Percentiles rank a stretch among this genome's conserved stretches.
These are phyloP conservation scores for Trypanosoma rangeli DNA, from an alignment of 208 protist species.

Conservation along the genomic window DNA sequence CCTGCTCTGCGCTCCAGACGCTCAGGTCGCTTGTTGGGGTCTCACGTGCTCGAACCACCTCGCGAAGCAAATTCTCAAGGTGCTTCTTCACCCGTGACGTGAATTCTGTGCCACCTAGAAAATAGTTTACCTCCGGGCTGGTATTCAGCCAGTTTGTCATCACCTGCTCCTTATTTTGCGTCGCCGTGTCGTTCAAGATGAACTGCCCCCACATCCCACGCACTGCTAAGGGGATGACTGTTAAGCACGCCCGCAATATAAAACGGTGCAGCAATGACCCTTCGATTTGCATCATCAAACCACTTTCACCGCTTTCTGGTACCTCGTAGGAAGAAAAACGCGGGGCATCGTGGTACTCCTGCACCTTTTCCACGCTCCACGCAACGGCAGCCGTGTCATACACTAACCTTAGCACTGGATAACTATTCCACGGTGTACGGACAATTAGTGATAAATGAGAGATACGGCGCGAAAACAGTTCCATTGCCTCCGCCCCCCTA, in stretches of 20 bases:
- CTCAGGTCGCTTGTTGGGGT: slow-evolving; percentile 37
- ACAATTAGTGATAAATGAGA: slow-evolving; percentile 31
- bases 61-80: slow-evolving; percentile 46
- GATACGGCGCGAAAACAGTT: slow-evolving; percentile 42
- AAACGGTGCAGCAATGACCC: slow-evolving; percentile 40
- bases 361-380: slow-evolving; percentile 30
- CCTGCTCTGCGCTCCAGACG: slow-evolving; percentile 37
- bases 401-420: slow-evolving; percentile 67
- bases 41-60: slow-evolving; percentile 62
- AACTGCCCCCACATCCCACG: slow-evolving; percentile 63
- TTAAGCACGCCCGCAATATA: slow-evolving; percentile 44
- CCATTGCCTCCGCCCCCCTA: slow-evolving; percentile 23
- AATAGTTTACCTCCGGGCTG: slow-evolving; percentile 31
- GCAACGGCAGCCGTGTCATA: slow-evolving; percentile 53
- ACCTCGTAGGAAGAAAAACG: slow-evolving; percentile 35
- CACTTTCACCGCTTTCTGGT: slow-evolving; percentile 34
- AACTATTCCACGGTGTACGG: slow-evolving; percentile 61
- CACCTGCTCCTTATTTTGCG: slow-evolving; percentile 47
- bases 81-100: slow-evolving; percentile 43
- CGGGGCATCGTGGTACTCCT: slow-evolving; percentile 26
- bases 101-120: slow-evolving; percentile 38
- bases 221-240: slow-evolving; percentile 26
- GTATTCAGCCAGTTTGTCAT: slow-evolving; percentile 43
- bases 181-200: slow-evolving; percentile 42
- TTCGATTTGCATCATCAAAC: slow-evolving; percentile 36